phyloP scores from a whole-genome alignment of 2,329 filamentous ascomycete species.

The Ascochyta fabae region DNA sequence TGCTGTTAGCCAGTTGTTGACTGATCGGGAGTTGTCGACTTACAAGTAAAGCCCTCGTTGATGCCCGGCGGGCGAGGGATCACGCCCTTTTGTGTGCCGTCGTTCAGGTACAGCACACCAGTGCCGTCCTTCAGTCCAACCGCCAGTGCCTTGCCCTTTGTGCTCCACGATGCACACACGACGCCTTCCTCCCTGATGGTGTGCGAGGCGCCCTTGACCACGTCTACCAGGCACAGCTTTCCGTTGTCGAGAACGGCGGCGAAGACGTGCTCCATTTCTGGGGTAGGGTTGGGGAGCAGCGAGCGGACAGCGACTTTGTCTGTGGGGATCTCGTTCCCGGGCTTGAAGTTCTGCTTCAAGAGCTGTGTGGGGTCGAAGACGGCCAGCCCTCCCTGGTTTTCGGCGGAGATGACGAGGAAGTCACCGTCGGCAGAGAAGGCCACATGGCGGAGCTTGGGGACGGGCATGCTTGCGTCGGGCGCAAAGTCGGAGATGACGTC shows the following conservation, averaged over 20 bases:
- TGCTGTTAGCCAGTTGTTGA: constrained; percentile 7
- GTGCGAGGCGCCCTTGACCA: constrained; percentile 63
- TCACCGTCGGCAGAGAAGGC: constrained; percentile 90
- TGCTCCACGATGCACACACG: constrained; percentile 89
- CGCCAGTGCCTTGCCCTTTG: constrained; percentile 88
- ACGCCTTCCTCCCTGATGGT: constrained; percentile 74
- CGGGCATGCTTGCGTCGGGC: constrained; percentile 74
- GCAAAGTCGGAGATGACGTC: constrained; percentile 74
- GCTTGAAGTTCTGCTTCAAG: constrained; percentile 66
- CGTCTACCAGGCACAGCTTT: constrained; percentile 81
- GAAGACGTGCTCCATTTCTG: constrained; percentile 74
- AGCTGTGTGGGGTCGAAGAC: constrained; percentile 75
- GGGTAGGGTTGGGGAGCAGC: constrained; percentile 79
- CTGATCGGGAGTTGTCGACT: constrained; percentile 35
- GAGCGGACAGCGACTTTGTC: constrained; percentile 75
- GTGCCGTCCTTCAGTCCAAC: constrained; percentile 84
- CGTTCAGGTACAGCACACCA: constrained; percentile 81
- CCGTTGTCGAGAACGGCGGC: constrained; percentile 82
- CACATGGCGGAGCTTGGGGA: constrained; percentile 84
- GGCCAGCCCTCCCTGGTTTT: constrained; percentile 79
- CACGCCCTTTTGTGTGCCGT: constrained; percentile 76
- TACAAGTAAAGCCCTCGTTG: constrained; percentile 70
- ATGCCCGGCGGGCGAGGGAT: constrained; percentile 79
- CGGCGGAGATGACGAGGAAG: constrained; percentile 81
- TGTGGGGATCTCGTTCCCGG: constrained; percentile 78